Evolutionary conservation across 2,329 filamentous ascomycete species (phyloP).

Genomic region (Hymenotorrendiella dingleyae): DNA sequence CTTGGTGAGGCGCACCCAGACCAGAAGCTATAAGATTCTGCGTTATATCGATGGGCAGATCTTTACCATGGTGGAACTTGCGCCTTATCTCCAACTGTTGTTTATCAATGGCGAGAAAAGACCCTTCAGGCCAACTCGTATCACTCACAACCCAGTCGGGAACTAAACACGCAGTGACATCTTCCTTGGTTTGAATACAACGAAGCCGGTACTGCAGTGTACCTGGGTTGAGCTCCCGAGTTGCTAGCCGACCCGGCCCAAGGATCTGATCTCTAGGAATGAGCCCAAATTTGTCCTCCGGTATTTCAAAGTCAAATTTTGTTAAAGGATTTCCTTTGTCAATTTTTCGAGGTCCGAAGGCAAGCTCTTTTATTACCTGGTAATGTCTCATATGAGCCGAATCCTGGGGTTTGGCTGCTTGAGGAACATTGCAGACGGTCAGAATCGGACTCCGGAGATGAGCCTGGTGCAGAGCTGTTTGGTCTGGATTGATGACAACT

Average conservation of each 20-base stretch:
- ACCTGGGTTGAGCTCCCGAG: constrained; percentile 39
- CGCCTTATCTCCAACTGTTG: constrained; percentile 52
- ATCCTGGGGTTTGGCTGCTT: constrained; percentile 22
- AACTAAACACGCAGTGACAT: constrained; percentile 30
- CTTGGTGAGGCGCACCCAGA: constrained; percentile 9
- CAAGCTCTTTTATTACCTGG: constrained; percentile 49
- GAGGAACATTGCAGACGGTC: constrained; percentile 10
- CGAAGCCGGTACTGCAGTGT: constrained; percentile 63
- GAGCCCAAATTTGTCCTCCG: constrained; percentile 12
- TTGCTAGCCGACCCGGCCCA: constrained; percentile 21
- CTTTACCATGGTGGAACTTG: constrained; percentile 67
- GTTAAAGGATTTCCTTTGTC: constrained; percentile 26
- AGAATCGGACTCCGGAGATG: constrained; percentile 49
- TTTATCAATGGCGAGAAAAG: constrained; percentile 65
- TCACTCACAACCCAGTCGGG: constrained; percentile 57
- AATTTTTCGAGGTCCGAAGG: constrained; percentile 38
- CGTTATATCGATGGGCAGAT: constrained; percentile 72
- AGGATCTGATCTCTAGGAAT: constrained; percentile 22
- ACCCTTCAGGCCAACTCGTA: constrained; percentile 63
- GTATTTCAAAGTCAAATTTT: constrained; percentile 32
- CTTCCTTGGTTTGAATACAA: constrained; percentile 42
- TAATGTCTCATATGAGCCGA: constrained; percentile 36
- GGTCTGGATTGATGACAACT: constrained; percentile 36
- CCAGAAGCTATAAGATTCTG: constrained; percentile 29
- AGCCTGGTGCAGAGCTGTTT: constrained; percentile 51